Percentiles rank a stretch among this genome's conserved stretches.
These are phyloP conservation scores for Fraxinus baroniana DNA, from an alignment of 305 asterid species.

Conservation along the genomic window DNA sequence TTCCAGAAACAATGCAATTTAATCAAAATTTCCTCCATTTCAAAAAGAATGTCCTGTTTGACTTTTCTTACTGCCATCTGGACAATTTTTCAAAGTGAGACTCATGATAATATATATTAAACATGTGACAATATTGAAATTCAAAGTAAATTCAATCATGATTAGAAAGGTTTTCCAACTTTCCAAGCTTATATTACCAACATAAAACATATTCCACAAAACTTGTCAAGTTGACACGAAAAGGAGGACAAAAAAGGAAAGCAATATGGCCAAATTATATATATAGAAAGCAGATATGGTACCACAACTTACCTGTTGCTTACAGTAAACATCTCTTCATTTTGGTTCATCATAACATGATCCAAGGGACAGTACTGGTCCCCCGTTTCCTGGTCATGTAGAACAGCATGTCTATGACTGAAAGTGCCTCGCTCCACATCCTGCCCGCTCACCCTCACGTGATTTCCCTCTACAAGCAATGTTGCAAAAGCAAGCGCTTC, in stretches of 20 bases:
- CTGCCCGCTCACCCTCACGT: slow-evolving; percentile 95
- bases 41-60: background rate
- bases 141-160: background rate
- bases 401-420: slow-evolving; percentile 87
- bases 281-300: slow-evolving; percentile 14
- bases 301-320: slow-evolving; percentile 70
- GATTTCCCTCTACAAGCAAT: slow-evolving; percentile 89
- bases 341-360: slow-evolving; percentile 75
- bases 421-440: slow-evolving; percentile 97
- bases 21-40: slow-evolving; percentile 2
- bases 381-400: slow-evolving; percentile 92
- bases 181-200: slow-evolving; percentile 9
- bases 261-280: slow-evolving; percentile 1
- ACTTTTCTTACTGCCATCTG: background rate
- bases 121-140: background rate
- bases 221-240: slow-evolving; percentile 10
- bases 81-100: background rate
- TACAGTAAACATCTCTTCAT: slow-evolving; percentile 92
- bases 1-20: background rate
- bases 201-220: background rate
- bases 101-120: background rate
- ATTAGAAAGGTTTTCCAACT: background rate
- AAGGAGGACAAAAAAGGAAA: slow-evolving; percentile 8
- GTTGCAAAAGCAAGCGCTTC: slow-evolving; percentile 89
- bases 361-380: slow-evolving; percentile 77